Evolutionary conservation across 768 basidiomycete genomes (phyloP).

Genomic region (Polyporus arcularius): DNA sequence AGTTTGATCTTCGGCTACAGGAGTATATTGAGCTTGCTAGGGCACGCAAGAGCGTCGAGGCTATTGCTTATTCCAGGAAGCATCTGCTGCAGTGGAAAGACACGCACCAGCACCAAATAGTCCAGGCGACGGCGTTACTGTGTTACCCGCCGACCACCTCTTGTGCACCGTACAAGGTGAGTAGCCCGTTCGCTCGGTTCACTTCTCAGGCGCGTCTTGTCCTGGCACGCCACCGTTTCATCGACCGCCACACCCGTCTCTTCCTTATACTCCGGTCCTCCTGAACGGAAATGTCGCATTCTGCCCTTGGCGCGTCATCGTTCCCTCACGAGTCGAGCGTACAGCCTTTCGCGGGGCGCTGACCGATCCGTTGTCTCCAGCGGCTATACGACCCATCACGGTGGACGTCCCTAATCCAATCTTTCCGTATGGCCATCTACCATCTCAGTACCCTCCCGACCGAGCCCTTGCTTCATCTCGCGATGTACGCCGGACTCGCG

Average conservation of each 20-base stretch:
- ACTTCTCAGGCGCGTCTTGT: background rate
- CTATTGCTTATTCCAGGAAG: slow-evolving; percentile 83
- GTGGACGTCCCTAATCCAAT: slow-evolving; percentile 72
- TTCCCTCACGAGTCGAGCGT: background rate
- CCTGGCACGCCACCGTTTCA: background rate
- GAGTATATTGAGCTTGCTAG: slow-evolving; percentile 94
- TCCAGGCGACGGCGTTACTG: slow-evolving; percentile 73
- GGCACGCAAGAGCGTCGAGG: slow-evolving; percentile 61
- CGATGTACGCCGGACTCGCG: slow-evolving; percentile 89
- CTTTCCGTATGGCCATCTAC: slow-evolving; percentile 87
- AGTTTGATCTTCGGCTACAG: slow-evolving; percentile 94
- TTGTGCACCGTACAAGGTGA: slow-evolving; percentile 80
- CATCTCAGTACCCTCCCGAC: slow-evolving; percentile 85
- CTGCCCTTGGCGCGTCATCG: background rate
- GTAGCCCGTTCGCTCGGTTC: slow-evolving; percentile 12
- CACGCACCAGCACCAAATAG: slow-evolving; percentile 77
- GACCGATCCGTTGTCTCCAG: slow-evolving; percentile 39
- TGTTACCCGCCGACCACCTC: slow-evolving; percentile 72
- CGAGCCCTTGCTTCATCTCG: slow-evolving; percentile 83
- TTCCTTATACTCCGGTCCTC: background rate
- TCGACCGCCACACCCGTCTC: background rate
- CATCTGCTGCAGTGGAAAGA: slow-evolving; percentile 82
- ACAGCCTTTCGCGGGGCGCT: background rate
- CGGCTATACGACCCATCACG: slow-evolving; percentile 80
- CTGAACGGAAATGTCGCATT: background rate